Conservation (phyloP, 495 filamentous ascomycete species). For the Lophium mytilinum region DNA sequence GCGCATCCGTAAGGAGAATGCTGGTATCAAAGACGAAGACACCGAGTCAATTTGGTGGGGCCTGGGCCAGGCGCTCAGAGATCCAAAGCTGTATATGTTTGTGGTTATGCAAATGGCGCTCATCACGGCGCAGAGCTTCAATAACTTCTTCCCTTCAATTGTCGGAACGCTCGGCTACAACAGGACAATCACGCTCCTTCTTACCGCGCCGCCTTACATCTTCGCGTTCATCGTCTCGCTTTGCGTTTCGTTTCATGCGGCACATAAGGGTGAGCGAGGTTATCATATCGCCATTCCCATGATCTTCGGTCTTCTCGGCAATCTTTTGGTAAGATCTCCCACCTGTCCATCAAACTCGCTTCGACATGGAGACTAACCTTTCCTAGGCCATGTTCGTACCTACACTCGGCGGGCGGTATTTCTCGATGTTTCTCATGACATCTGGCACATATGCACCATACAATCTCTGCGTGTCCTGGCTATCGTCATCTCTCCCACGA, state of each 20-base stretch:
- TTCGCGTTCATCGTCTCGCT: neutral
- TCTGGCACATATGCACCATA: neutral
- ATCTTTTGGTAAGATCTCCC: too few relatives aligned
- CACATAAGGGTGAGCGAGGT: neutral
- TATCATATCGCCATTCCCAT: neutral
- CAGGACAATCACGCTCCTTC: neutral
- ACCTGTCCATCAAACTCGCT: too few relatives aligned
- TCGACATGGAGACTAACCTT: too few relatives aligned
- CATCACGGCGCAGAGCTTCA: neutral
- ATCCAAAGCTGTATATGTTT: neutral
- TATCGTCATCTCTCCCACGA: neutral
- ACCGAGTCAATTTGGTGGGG: neutral
- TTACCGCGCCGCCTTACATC: neutral
- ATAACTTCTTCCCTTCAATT: constrained; percentile 5
- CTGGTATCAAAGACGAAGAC: neutral
- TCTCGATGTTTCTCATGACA: neutral
- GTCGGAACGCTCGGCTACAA: neutral
- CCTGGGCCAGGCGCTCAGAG: neutral
- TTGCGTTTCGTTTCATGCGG: neutral
- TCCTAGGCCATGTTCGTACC: neutral
- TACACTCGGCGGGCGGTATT: neutral
- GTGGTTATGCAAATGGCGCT: neutral
- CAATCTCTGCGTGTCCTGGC: neutral
- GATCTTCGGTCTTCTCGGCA: neutral
- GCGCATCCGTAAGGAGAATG: constrained; percentile 1